Base-by-base conservation (phyloP, 2,329 filamentous ascomycete genomes). In the Apiospora koreana region DNA sequence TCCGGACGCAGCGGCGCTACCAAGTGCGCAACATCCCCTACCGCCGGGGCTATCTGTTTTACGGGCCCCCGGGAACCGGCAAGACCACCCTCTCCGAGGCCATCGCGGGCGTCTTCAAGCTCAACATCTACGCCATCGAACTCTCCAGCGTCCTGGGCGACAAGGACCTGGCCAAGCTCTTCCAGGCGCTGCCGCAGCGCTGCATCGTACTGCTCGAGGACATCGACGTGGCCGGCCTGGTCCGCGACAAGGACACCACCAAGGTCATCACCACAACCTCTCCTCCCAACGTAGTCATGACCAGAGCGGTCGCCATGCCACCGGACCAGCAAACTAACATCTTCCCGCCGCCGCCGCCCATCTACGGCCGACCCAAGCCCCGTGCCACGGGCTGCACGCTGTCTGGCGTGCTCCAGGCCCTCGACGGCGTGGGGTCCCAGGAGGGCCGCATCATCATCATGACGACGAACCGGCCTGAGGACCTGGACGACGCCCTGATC, bases 61-160 rank as follows among this genome's bases (percentile, higher is more conserved):
- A 66, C 21, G 64, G 64, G 3, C 64, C 64, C 16, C 64, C 64
- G 9, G 54, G 64, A 18, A 66, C 64, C 42, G 64, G 64, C 41
- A 66, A 66, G n/a, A 25, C 64, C 6, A 66, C 38, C 3, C 38
- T 66, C 14, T 42, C 42, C 7, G 64, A 66, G n/a, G 64, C 64
- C n/a, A 45, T 66, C 10, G 64, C 64, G 18, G 64, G 64, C 12
- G 64, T 43, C 6, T 66, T 66, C 64, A n/a, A 31, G 8, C 64
- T 66, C 12, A 66, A 66, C 41, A 66, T 66, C n/a, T 66, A 66
- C 28, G 38, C 64, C 64, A 66, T 66, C 64, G 64, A 66, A n/a
- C 23, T 66, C 16, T 31, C 64, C 14, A 43, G 38, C 38, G 38
- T 66, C 38, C 1, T 43, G 23, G 18, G 42, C 41, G 64, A 66